Conservation (phyloP, 306 rosid species). For the Coriaria nepalensis region DNA sequence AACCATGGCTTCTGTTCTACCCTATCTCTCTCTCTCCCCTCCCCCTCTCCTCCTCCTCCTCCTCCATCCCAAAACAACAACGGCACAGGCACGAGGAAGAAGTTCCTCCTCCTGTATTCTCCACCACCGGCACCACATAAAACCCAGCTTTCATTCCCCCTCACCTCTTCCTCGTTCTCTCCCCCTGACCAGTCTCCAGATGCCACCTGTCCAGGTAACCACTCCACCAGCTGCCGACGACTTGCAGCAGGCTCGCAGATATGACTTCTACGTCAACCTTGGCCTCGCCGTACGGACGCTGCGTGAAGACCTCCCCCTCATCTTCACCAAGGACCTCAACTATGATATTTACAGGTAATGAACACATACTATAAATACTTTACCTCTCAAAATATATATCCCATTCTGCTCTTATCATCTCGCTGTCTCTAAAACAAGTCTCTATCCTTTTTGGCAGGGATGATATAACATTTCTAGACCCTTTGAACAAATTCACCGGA, state of each 20-base stretch:
- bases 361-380: constrained; percentile 4
- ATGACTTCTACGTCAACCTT: constrained; percentile 75
- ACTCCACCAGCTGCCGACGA: constrained; percentile 33
- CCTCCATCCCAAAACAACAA: constrained; percentile 45
- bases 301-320: constrained; percentile 68
- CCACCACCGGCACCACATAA: constrained; percentile 32
- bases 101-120: constrained; percentile 3
- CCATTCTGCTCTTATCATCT: not conserved
- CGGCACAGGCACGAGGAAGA: constrained; percentile 13
- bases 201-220: constrained; percentile 31
- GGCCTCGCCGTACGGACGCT: constrained; percentile 84
- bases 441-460: constrained; percentile 41
- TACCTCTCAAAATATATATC: too few relatives aligned
- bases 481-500: constrained; percentile 72
- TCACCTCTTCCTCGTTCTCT: constrained; percentile 19
- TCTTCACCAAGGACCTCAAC: constrained; percentile 76
- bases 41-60: constrained; percentile 27
- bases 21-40: constrained; percentile 46
- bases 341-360: constrained; percentile 75
- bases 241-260: constrained; percentile 37
- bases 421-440: not conserved
- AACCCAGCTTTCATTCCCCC: constrained; percentile 18
- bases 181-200: constrained; percentile 27
- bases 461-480: constrained; percentile 70
- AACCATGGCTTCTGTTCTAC: constrained; percentile 73